Percentiles rank a stretch among this genome's conserved stretches.
phyloP scores from a whole-genome alignment of 768 basidiomycete genomes.

The Mycena alexandri region DNA sequence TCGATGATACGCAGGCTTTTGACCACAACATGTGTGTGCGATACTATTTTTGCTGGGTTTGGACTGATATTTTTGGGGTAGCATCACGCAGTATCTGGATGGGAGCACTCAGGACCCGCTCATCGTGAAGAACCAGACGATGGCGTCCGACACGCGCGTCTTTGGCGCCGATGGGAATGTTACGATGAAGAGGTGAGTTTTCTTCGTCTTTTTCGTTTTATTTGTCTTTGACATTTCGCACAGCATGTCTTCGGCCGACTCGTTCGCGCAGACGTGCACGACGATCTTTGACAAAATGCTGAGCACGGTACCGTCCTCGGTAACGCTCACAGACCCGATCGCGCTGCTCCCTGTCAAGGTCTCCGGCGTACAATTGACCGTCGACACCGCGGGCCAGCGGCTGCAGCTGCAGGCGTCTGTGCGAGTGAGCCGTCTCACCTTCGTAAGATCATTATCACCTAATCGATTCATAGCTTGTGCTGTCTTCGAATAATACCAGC shows the following conservation, averaged over 20 bases:
- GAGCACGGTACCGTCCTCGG: slow-evolving; percentile 40
- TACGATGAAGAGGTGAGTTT: slow-evolving; percentile 55
- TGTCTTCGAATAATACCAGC: slow-evolving; percentile 13
- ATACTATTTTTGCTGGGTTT: neutral
- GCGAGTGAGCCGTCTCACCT: slow-evolving; percentile 17
- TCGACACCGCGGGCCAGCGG: slow-evolving; percentile 12
- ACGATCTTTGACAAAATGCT: slow-evolving; percentile 41
- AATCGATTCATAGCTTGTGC: neutral
- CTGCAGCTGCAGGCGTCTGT: slow-evolving; percentile 35
- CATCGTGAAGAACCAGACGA: slow-evolving; percentile 51
- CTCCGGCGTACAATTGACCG: slow-evolving; percentile 30
- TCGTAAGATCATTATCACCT: neutral
- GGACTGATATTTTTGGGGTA: slow-evolving; percentile 30
- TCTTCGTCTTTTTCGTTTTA: neutral
- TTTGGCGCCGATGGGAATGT: slow-evolving; percentile 55
- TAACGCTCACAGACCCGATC: slow-evolving; percentile 40
- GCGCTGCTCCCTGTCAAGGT: slow-evolving; percentile 34
- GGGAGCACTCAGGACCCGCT: slow-evolving; percentile 55
- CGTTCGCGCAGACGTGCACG: slow-evolving; percentile 33
- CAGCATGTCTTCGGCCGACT: slow-evolving; percentile 25
- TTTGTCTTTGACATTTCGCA: slow-evolving; percentile 24
- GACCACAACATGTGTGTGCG: slow-evolving; percentile 32
- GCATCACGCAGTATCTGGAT: slow-evolving; percentile 55
- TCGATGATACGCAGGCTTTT: slow-evolving; percentile 51
- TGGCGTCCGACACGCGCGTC: slow-evolving; percentile 55